Base-by-base conservation (phyloP, 208 protist species). In the Trypanosoma melophagium region DNA sequence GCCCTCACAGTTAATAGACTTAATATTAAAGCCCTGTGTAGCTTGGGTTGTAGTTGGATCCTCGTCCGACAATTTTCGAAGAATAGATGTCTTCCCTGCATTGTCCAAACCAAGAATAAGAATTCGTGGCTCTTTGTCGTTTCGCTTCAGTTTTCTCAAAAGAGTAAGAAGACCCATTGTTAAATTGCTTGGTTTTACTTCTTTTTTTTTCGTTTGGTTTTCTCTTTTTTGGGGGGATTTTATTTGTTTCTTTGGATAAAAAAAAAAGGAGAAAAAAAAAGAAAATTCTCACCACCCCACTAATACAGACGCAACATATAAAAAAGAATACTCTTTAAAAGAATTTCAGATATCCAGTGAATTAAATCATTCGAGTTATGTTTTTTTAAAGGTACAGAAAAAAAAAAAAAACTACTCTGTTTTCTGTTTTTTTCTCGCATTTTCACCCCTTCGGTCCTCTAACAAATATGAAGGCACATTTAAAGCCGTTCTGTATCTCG, bases 11-110 rank as follows among this genome's bases (percentile, higher is more conserved):
- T 93, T 70, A 25, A 99, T 86, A 22, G 96, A 97, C 82, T 99
- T 99, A 70, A 99, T 98, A 86, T 99, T 99, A 78, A 99, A 99
- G 0, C 98, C 98, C 62, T 98, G 96, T 13, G 98, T 99, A 4
- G 98, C 97, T 65, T 96, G 97, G 24, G 98, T 98, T 10, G 94
- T 90, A 0, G 85, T 93, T 13, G 97, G 94, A 64, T 99, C 97
- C 68, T 99, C 98, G 51, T 98, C 89, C 42, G 89, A 90, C 10
- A 99, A 85, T 71, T 96, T 93, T 56, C 97, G 96, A 19, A 99
- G 78, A 65, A 98, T 98, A 8, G 98, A 99, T 0, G 98, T 99
- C 79, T 99, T 99, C 7, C 97, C 97, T 16, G 99, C 99, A 72
- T 99, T 99, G 77, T 99, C 98, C 17, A 99, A 88, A 1, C 97